Evolutionary conservation across 169 alveolate species (phyloP).

Genomic region (Plasmodium inui): DNA sequence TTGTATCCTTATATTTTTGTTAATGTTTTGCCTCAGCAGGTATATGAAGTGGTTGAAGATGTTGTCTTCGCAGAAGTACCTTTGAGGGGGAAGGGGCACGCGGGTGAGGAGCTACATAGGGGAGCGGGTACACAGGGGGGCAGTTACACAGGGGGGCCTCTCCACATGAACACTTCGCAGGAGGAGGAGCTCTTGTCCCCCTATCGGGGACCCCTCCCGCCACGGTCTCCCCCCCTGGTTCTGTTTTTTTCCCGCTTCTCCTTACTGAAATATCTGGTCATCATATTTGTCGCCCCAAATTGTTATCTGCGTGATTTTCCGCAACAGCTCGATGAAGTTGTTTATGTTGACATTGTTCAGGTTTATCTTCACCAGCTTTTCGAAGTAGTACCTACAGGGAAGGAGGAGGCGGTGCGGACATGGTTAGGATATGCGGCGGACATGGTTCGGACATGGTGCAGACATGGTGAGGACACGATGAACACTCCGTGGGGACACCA

Average conservation of each 20-base stretch:
- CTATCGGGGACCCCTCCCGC: not conserved
- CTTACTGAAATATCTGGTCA: conserved; percentile 71
- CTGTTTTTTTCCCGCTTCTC: not conserved
- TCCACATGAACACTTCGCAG: not conserved
- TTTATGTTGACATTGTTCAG: conserved; percentile 54
- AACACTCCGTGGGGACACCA: not conserved
- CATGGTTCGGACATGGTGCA: not conserved
- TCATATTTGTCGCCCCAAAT: conserved; percentile 74
- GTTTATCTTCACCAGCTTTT: conserved; percentile 51
- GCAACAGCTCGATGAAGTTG: conserved; percentile 48
- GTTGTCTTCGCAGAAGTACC: conserved; percentile 70
- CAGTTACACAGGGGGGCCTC: not conserved
- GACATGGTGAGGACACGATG: not conserved
- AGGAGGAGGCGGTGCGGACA: not conserved
- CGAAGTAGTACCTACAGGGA: conserved; percentile 42
- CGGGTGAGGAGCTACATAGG: not conserved
- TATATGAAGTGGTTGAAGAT: conserved; percentile 53
- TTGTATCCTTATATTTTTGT: conserved; percentile 44
- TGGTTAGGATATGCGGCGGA: not conserved
- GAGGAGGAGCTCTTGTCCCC: not conserved
- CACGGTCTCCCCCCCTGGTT: not conserved
- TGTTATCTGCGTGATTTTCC: conserved; percentile 70
- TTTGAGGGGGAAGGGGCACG: not conserved
- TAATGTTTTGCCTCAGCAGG: conserved; percentile 41
- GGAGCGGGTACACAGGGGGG: too few relatives aligned